Conservation (phyloP, 192 early-diverging fungal species). For the Mortierella claussenii region DNA sequence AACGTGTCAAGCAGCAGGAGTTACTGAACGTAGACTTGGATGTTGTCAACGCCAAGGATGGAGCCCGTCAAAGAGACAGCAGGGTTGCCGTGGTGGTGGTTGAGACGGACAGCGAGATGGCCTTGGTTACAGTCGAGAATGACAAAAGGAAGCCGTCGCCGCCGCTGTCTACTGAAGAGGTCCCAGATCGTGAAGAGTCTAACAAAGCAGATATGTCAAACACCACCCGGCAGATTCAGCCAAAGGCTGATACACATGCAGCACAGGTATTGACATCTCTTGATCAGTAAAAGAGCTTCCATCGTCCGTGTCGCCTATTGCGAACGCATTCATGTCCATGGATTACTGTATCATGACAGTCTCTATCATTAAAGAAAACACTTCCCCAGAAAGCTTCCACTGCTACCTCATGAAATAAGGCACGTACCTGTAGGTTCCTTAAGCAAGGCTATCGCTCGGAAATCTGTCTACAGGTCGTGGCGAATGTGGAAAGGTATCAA, state of each 20-base stretch:
- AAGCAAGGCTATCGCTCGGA: too few relatives aligned
- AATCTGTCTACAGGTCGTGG: too few relatives aligned
- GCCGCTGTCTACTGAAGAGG: not conserved
- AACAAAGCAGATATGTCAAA: slow-evolving; percentile 1
- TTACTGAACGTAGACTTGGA: not conserved
- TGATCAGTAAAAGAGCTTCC: too few relatives aligned
- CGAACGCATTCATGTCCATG: too few relatives aligned
- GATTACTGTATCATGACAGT: too few relatives aligned
- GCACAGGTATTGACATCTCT: slow-evolving; percentile 32
- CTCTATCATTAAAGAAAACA: too few relatives aligned
- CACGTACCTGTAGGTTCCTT: too few relatives aligned
- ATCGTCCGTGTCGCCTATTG: too few relatives aligned
- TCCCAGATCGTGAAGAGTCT: not conserved
- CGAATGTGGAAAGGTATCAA: too few relatives aligned
- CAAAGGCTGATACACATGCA: slow-evolving; percentile 10
- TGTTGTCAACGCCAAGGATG: not conserved
- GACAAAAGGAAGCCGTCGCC: not conserved
- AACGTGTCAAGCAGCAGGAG: slow-evolving; percentile 17
- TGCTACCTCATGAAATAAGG: too few relatives aligned
- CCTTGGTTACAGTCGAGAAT: not conserved
- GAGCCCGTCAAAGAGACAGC: not conserved
- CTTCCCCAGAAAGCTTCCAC: too few relatives aligned
- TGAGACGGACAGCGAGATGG: slow-evolving; percentile 7
- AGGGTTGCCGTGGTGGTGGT: slow-evolving; percentile 27
- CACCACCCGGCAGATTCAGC: not conserved